Evolutionary conservation across 352 stramenopile species (phyloP), one percentile per base, ranked within the genome.

Genomic region (Blastocystis sp.): DNA sequence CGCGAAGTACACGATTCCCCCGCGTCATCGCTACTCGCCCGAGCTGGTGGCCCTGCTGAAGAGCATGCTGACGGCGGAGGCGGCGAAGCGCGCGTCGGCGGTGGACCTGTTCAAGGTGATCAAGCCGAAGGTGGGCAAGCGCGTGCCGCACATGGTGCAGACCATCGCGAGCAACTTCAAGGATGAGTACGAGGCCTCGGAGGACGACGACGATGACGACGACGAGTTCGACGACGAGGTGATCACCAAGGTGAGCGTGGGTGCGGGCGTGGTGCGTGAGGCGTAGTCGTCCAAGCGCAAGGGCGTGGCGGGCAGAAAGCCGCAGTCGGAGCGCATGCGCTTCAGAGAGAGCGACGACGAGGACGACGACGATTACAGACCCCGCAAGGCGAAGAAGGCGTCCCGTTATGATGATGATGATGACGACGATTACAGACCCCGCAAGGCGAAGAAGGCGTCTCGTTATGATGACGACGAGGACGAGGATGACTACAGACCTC

Each of bases 1-100:
- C 0, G 92, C 94, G 82, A 95, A 95, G 48, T 97, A 98, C 90
- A 94, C 94, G 76, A 95, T 98, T 89, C 95, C 95, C 9, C 91
- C 94, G 14, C 91, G 93, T 61, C 95, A 96, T 87, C 91, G 92
- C 14, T 97, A 97, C 90, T 95, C 94, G n/a, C 89, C 92, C 0
- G 90, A 94, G 65, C 80, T 98, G 0, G 92, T 95, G 43, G 92
- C 94, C 62, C 91, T 98, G 10, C 94, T 98, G 65, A 91, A 95
- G 80, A 91, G 94, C 69, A 97, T 97, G 94, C 90, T 98, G 2
- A 94, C 93, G 28, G 90, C 94, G 0, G 94, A 98, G 77, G 92
- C 93, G 9, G 95, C 96, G 62, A 92, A 94, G 65, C 91, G 95
- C 34, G 94, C 94, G 10, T 95, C 94, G 63, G 96, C 98, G 77